These are phyloP conservation scores for Dioscorea alata DNA, from an alignment of 106 monocot genomes.

Conservation along the genomic window DNA sequence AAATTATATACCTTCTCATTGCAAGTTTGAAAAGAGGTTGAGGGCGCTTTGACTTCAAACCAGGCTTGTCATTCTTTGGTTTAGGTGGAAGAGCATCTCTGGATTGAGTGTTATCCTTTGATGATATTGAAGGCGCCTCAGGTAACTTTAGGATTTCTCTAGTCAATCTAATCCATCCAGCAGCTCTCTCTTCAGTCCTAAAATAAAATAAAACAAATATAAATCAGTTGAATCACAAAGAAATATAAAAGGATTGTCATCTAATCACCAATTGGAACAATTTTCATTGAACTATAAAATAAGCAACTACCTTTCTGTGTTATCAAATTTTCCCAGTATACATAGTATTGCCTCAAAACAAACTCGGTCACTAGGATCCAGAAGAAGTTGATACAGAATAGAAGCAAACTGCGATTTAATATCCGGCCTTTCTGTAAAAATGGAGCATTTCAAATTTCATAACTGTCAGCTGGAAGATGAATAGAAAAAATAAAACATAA, in stretches of 20 bases:
- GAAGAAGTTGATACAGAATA: conserved; percentile 92
- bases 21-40: conserved; percentile 95
- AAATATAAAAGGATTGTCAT: background rate
- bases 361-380: conserved; percentile 97
- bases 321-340: conserved; percentile 93
- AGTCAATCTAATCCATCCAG: conserved; percentile 92
- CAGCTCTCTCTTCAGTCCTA: conserved; percentile 96
- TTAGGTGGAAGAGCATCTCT: conserved; percentile 62
- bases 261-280: background rate
- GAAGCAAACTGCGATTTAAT: conserved; percentile 78
- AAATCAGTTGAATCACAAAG: background rate
- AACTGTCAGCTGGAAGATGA: background rate
- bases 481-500: background rate
- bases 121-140: conserved; percentile 88
- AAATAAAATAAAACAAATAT: conserved; percentile 3
- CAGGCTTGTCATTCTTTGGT: conserved; percentile 50
- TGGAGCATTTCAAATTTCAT: too few species aligned
- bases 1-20: conserved; percentile 73
- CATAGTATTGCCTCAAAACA: conserved; percentile 98
- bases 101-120: conserved; percentile 51
- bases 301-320: conserved; percentile 63
- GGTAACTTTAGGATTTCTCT: conserved; percentile 95
- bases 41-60: conserved; percentile 69
- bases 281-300: background rate
- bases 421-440: conserved; percentile 82